Evolutionary conservation across 495 filamentous ascomycete species (phyloP), one percentile per base, ranked within the genome.

Genomic region (Sphaerosporella brunnea): DNA sequence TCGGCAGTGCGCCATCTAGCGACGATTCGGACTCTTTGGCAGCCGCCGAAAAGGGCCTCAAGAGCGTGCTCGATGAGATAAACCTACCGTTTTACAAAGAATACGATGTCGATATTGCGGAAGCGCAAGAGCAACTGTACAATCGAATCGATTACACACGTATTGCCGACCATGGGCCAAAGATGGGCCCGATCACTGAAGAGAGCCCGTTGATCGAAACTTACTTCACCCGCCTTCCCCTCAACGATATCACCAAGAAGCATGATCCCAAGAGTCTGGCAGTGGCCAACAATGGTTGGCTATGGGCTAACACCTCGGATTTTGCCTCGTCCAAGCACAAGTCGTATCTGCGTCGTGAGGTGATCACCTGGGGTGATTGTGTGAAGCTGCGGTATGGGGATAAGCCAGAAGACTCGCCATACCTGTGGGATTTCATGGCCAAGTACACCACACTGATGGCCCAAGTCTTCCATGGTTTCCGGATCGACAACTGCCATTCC

Each of bases 321-420:
- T 88, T 94, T 60, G 92, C 92, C 15, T 92, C 92, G 0, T 79
- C 83, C 0, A 63, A 80, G 34, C 95, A 88, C 1, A 79, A 78
- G 34, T 83, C 88, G 28, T 99, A 99, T 56, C 72, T 96, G 4
- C 77, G 85, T 19, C 75, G 92, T 35, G 85, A 99, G 63, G 84
- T 99, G 41, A 96, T 99, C 53, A 82, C 93, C 30, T 99, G 92
- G 92, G 83, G 84, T 15, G 92, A 99, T 59, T 99, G 92, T 65
- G 90, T 95, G 5, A 99, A 96, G 68, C 74, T 99, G 16, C 77
- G 92, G 7, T 99, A 95, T 59, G 92, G 92, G 9, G 69, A 66
- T 11, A 71, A 74, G 0, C 82, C 79, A 3, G 65, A 90, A 46
- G 90, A 95, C 56, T 93, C 75, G 51, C 90, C 92, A 0, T 99